phyloP scores from a whole-genome alignment of 805 yeast species.

The Lachancea lanzarotensis region DNA sequence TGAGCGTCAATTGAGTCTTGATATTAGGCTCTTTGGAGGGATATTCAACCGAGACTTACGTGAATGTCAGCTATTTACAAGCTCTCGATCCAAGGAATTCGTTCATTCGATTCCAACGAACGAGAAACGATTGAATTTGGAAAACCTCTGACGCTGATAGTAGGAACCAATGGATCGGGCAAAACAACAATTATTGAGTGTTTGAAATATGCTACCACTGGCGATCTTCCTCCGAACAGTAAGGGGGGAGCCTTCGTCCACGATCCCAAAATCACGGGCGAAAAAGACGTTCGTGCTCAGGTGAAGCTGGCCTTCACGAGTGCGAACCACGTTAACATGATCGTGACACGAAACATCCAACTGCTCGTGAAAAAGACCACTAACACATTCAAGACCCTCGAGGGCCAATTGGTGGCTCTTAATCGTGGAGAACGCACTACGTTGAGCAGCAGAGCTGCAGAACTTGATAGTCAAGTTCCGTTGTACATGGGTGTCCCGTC shows the following conservation, averaged over 20 bases:
- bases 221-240: slow-evolving; percentile 90
- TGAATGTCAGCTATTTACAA: slow-evolving; percentile 43
- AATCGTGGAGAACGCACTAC: slow-evolving; percentile 63
- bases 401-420: slow-evolving; percentile 73
- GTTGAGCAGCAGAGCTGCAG: slow-evolving; percentile 74
- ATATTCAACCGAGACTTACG: not conserved
- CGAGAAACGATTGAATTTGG: slow-evolving; percentile 86
- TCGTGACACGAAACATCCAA: slow-evolving; percentile 80
- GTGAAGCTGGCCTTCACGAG: slow-evolving; percentile 80
- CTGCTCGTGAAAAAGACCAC: slow-evolving; percentile 55
- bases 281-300: slow-evolving; percentile 78
- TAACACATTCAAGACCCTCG: slow-evolving; percentile 81
- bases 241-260: slow-evolving; percentile 95
- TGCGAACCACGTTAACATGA: slow-evolving; percentile 69
- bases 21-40: not conserved
- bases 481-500: slow-evolving; percentile 78
- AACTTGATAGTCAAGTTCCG: slow-evolving; percentile 77
- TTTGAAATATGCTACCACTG: slow-evolving; percentile 88
- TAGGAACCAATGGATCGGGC: slow-evolving; percentile 95
- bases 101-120: slow-evolving; percentile 84
- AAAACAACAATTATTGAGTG: slow-evolving; percentile 96
- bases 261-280: slow-evolving; percentile 78
- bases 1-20: not conserved
- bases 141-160: slow-evolving; percentile 83
- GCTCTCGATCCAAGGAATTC: slow-evolving; percentile 75